These are phyloP conservation scores for Magnolia officinalis DNA, from an alignment of 164 flowering plant species.

Conservation along the genomic window DNA sequence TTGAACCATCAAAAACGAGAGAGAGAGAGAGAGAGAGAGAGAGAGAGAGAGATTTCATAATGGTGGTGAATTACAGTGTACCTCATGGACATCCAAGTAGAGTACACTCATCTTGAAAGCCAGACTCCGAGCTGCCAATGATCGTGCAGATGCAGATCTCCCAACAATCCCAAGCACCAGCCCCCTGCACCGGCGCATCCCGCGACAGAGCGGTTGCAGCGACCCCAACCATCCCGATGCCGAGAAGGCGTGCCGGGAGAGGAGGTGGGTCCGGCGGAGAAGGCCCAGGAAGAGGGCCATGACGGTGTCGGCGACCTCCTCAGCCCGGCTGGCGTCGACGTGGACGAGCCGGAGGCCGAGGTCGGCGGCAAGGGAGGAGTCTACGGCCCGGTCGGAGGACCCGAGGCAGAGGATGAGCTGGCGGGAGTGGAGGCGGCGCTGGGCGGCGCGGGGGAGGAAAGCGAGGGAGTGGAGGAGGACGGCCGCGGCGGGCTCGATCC, in stretches of 20 bases:
- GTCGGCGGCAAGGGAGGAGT: conserved; percentile 84
- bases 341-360: conserved; percentile 89
- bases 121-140: conserved; percentile 83
- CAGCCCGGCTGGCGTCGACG: conserved; percentile 82
- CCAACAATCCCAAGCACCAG: conserved; percentile 91
- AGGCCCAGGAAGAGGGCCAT: conserved; percentile 92
- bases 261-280: conserved; percentile 78
- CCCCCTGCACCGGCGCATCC: conserved; percentile 94
- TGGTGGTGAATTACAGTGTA: conserved; percentile 13
- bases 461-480: conserved; percentile 90
- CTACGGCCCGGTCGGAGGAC: conserved; percentile 86
- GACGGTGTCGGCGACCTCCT: conserved; percentile 95
- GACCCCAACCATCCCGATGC: conserved; percentile 98
- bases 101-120: conserved; percentile 95
- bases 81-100: conserved; percentile 84
- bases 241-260: conserved; percentile 73
- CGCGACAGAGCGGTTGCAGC: conserved; percentile 92
- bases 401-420: conserved; percentile 94
- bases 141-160: conserved; percentile 80
- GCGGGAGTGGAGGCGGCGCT: conserved; percentile 87
- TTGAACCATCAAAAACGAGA: too few relatives aligned
- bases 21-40: too few relatives aligned
- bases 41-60: background rate
- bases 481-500: conserved; percentile 86
- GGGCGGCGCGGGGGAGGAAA: conserved; percentile 96